Evolutionary conservation across 768 basidiomycete genomes (phyloP), one percentile per base, ranked within the genome.

Genomic region (Tricholoma sp.): DNA sequence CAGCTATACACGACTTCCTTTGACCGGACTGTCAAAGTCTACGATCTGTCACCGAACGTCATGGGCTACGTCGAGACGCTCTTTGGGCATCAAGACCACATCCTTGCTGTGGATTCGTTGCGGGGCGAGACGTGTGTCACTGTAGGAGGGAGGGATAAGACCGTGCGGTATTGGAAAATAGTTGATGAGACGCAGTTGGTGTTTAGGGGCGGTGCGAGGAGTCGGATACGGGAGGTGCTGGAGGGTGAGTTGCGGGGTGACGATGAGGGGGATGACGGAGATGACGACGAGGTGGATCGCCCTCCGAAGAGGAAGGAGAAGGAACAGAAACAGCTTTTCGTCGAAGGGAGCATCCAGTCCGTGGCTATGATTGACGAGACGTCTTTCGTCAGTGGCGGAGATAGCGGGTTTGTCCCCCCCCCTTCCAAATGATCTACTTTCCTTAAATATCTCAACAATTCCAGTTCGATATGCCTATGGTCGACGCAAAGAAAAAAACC

Each of bases 341-440:
- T 94, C 8, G 97, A 98, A 69, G 96, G 94, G 0, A 94, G 91
- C 64, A 77, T 98, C 52, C 95, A 98, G 56, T 88, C 86, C 62
- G 88, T 96, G 14, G 86, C 90, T 12, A 94, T 98, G 94, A 79
- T 99, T 54, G 97, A 99, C 69, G 96, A 98, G 73, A 83, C 82
- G 32, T 91, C 87, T 5, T 95, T 98, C 68, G 72, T 98, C 35
- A 95, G 86, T 61, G 96, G 96, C 1, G 97, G 97, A 4, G 95
- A 99, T 70, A 95, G 91, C 66, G 97, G 96, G 94, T 94, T 70
- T 59, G 89, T 54, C 45, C 56, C 29, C 43, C n/a, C n/a, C n/a
- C n/a, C n/a, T n/a, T n/a, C n/a, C 21, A 8, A 55, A 56, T 31
- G 7, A 35, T 10, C 37, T 45, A 5, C 24, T 14, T 39, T 18